A percentile compares a stretch with the other conserved stretches of the same genome.
Evolutionary conservation across 805 yeast genomes (phyloP).

Genomic region (Ogataea minuta): DNA sequence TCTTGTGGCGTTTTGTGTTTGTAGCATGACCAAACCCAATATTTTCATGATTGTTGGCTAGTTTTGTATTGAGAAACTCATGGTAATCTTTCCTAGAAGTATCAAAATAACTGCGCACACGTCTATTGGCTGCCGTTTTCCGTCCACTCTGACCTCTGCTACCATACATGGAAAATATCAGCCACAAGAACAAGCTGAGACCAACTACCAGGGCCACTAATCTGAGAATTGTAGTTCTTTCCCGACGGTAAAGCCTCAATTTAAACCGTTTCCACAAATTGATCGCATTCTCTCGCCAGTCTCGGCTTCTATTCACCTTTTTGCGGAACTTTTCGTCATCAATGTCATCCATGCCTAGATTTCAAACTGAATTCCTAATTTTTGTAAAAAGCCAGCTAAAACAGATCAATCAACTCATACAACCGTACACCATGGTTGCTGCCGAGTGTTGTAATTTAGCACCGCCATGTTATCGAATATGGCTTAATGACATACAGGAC

Average conservation of each 20-base stretch:
- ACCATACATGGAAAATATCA: background rate
- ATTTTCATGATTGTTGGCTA: slow-evolving; percentile 24
- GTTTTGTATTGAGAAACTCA: slow-evolving; percentile 24
- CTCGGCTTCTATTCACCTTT: slow-evolving; percentile 13
- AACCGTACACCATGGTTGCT: slow-evolving; percentile 4
- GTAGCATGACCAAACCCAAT: slow-evolving; percentile 26
- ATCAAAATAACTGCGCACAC: slow-evolving; percentile 21
- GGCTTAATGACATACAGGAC: slow-evolving; percentile 2
- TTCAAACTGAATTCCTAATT: background rate
- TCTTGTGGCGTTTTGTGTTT: slow-evolving; percentile 17
- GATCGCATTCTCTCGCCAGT: slow-evolving; percentile 6
- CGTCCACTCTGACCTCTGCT: background rate
- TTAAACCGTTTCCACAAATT: slow-evolving; percentile 12
- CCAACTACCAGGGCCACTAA: slow-evolving; percentile 3
- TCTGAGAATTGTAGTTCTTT: slow-evolving; percentile 9
- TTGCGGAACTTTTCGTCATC: slow-evolving; percentile 23
- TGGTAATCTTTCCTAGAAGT: slow-evolving; percentile 20
- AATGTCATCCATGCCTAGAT: slow-evolving; percentile 9
- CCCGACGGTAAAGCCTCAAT: slow-evolving; percentile 11
- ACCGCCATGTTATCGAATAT: background rate
- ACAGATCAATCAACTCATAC: background rate
- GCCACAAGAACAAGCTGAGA: background rate
- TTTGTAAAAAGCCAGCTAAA: slow-evolving; percentile 9
- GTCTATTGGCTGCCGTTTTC: slow-evolving; percentile 4
- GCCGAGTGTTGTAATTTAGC: no score